Conservation (phyloP, 1,139 yeast genomes). For the Geotrichum reessii region DNA sequence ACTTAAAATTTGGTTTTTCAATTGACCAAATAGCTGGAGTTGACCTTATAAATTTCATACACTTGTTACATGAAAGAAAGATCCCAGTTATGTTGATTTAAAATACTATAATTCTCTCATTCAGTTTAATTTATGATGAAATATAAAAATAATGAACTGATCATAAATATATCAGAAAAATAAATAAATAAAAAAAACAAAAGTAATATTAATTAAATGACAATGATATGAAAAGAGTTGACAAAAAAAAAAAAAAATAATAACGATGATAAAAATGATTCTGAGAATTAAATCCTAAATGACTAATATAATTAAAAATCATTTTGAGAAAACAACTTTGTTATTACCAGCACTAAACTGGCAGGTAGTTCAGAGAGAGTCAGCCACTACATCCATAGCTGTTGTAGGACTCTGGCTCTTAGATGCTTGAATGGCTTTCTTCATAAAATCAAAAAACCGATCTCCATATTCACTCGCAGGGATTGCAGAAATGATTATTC, state of each 20-base stretch:
- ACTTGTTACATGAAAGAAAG: too few species aligned
- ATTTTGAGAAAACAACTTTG: neutral
- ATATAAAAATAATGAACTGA: too few species aligned
- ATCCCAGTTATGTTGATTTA: too few species aligned
- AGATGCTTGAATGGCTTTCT: slow-evolving; percentile 23
- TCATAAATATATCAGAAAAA: too few species aligned
- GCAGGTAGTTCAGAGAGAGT: neutral
- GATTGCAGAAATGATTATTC: slow-evolving; percentile 74
- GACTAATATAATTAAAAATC: neutral
- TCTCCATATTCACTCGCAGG: slow-evolving; percentile 90
- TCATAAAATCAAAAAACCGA: slow-evolving; percentile 70
- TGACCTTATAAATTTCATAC: too few species aligned
- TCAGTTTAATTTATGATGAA: too few species aligned
- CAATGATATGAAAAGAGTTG: neutral
- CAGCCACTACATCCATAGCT: neutral
- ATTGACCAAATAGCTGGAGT: too few species aligned
- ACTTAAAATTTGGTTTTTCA: too few species aligned
- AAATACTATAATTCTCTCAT: too few species aligned
- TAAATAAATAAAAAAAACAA: too few species aligned
- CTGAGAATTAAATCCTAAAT: neutral
- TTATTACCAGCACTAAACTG: neutral
- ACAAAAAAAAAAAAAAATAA: neutral
- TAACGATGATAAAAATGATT: neutral
- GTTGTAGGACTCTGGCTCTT: neutral
- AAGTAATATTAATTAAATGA: neutral